Base-by-base conservation (phyloP, 1,139 yeast genomes). In the Saccharomyces hybrid region DNA sequence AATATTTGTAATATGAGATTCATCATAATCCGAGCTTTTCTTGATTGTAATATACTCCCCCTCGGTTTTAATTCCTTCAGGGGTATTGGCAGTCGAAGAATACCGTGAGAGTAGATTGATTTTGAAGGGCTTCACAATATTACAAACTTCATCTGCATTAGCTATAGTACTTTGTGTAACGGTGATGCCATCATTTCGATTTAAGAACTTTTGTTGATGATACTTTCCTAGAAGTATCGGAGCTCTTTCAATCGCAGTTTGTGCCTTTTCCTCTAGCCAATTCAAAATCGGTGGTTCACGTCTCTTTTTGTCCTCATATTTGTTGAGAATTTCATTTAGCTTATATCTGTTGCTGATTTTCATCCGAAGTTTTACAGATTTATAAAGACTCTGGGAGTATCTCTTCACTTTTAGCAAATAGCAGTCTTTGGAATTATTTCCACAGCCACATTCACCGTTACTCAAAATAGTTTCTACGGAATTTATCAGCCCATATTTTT, bases 371-470 rank as follows among this genome's bases (percentile, higher is more conserved):
- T 65, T 66, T 1, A 67, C 66, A n/a, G 66, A 57, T 50, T 63
- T 66, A 51, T 62, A 62, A 5, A 68, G 56, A 5, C 59, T 54
- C 42, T 62, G 68, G 1, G 69, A 60, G 46, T 59, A 62, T 64
- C 83, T 83, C 62, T 82, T 84, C 2, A 84, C 80, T 62, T 82
- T 84, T 57, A 78, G 75, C 5, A 86, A 72, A 19, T 79, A 74
- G 72, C 95, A 86, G 13, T 75, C 77, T 41, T 72, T 72, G 16
- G 73, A 71, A 26, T 75, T 68, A 41, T 72, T 66, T n/a, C 74
- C 74, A 31, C 87, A 81, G 0, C 86, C 88, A 70, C 97, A 89
- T 19, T 87, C 95, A 58, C 85, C 80, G 63, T 84, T 78, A 55
- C 84, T 77, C 60, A 84, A 71, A 23, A 86, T 73, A 8, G 81